Evolutionary conservation across 2,329 filamentous ascomycete species (phyloP).

Genomic region (Aspergillus viridinutans): DNA sequence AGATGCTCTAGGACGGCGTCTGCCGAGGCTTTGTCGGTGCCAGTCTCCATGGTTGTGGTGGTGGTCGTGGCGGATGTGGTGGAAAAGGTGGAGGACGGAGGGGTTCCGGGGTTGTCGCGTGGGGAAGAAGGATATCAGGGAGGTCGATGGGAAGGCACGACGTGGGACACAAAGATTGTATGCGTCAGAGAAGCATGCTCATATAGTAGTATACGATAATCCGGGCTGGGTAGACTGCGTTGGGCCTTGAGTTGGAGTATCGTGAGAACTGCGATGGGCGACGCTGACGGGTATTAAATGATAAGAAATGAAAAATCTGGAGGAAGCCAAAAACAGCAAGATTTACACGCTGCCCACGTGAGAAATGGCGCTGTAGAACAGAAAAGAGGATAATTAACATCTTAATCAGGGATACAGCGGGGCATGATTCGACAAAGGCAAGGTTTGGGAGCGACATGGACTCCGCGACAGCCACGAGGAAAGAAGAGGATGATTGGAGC

Average conservation of each 20-base stretch:
- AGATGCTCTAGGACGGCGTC: slow-evolving; percentile 15
- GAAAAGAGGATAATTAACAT: background rate
- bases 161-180: background rate
- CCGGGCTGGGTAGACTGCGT: background rate
- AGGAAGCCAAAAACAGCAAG: background rate
- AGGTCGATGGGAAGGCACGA: background rate
- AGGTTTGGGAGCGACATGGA: too few species aligned
- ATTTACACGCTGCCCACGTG: background rate
- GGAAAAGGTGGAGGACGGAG: background rate
- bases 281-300: background rate
- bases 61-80: background rate
- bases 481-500: too few species aligned
- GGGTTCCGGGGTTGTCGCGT: background rate
- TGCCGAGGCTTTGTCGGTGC: slow-evolving; percentile 5
- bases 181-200: background rate
- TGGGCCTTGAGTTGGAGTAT: background rate
- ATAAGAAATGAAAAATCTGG: background rate
- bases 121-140: background rate
- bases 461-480: too few species aligned
- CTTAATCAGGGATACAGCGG: background rate
- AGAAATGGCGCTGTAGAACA: background rate
- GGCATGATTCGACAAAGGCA: background rate
- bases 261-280: background rate
- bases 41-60: background rate
- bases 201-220: background rate